Base-by-base conservation (phyloP, 345 rosid genomes). In the Physaria fendleri region DNA sequence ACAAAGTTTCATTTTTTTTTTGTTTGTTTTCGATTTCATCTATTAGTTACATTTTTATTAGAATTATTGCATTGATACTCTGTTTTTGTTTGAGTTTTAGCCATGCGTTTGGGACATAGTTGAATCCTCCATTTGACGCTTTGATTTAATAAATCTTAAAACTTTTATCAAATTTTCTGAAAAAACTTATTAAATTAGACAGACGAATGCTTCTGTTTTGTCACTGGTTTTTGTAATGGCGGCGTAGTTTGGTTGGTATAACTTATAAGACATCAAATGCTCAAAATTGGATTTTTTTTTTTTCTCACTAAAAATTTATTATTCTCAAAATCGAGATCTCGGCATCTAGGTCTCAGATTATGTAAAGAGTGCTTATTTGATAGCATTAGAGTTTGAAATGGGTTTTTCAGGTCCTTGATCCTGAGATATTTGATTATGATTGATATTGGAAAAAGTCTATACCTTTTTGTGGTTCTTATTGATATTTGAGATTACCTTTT, bases 171-270 rank as follows among this genome's bases (percentile, higher is more conserved):
- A 4, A n/a, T 2, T 57, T 62, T 38, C 47, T 2, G 4, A 40
- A 22, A 14, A 32, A 14, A 32, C 24, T 9, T 9, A 1, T 30
- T 30, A 11, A 6, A n/a, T 24, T 7, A 37, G 6, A 41, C 22
- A 63, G 43, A 43, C 18, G 1, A 38, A 38, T 48, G 40, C 11
- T 57, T 65, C 4, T 23, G 6, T 29, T 53, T 15, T 41, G 25
- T 68, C 47, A 49, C 50, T 58, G 64, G 17, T 55, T 22, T 37
- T 38, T 67, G 55, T 51, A 59, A 59, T 68, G 72, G 56, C 66
- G 54, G 60, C 39, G 46, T 47, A 59, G 60, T 67, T 66, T 59
- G 32, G 65, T 57, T n/a, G n/a, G n/a, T n/a, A n/a, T n/a, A n/a
- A n/a, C n/a, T n/a, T n/a, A n/a, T n/a, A 39, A 39, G 51, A 7